A percentile compares a stretch with the other conserved stretches of the same genome.
Conservation (phyloP, 148 eudicot genomes). For the Fallopia convolvulus region DNA sequence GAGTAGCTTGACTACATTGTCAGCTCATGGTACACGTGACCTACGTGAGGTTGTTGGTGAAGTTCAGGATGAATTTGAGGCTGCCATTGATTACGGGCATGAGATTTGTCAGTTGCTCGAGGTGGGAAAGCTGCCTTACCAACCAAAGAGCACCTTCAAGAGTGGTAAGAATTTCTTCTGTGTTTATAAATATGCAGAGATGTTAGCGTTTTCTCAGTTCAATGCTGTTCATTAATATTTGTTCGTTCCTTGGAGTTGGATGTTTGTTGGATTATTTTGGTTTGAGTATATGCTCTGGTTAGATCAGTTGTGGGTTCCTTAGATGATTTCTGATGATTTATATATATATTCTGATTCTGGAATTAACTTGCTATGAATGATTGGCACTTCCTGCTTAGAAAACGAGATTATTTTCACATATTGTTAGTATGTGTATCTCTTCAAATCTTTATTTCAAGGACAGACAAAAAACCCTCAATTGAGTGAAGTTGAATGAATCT, state of each 20-base stretch:
- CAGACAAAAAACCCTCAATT: too few species aligned
- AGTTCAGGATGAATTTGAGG: slow-evolving; percentile 75
- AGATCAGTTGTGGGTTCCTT: not conserved
- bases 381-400: not conserved
- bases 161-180: slow-evolving; percentile 38
- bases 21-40: slow-evolving; percentile 67
- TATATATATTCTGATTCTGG: not conserved
- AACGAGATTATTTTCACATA: not conserved
- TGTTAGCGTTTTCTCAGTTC: not conserved
- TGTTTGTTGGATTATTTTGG: not conserved
- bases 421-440: not conserved
- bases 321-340: not conserved
- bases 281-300: not conserved
- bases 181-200: not conserved
- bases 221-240: not conserved
- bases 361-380: not conserved
- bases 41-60: slow-evolving; percentile 76
- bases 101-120: slow-evolving; percentile 92
- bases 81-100: slow-evolving; percentile 60
- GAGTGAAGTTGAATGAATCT: too few species aligned
- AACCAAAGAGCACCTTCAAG: slow-evolving; percentile 41
- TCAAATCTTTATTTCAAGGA: not conserved
- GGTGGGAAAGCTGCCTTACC: slow-evolving; percentile 76
- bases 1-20: slow-evolving; percentile 60
- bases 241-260: not conserved